phyloP scores from a whole-genome alignment of 768 basidiomycete species.

The Rhodotorula sphaerocarpa region DNA sequence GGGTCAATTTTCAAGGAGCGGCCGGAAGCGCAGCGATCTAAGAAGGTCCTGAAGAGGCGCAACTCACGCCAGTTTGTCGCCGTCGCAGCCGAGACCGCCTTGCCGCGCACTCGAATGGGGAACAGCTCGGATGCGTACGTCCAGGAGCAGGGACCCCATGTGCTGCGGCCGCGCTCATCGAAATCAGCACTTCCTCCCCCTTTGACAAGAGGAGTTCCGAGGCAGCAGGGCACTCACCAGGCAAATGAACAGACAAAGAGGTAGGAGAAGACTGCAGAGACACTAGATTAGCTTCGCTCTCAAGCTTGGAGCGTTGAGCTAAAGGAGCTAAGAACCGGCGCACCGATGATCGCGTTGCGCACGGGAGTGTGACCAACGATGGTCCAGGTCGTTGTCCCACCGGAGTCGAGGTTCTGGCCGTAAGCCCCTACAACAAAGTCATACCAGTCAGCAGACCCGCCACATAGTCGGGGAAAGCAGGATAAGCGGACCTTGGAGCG shows the following conservation, averaged over 20 bases:
- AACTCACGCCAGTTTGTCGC: slow-evolving; percentile 29
- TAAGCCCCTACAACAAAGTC: too few relatives aligned
- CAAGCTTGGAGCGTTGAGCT: too few relatives aligned
- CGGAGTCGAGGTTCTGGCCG: not conserved
- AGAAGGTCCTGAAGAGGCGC: too few relatives aligned
- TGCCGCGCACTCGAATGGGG: slow-evolving; percentile 53
- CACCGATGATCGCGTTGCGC: slow-evolving; percentile 63
- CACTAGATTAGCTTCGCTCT: too few relatives aligned
- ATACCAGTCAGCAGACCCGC: too few relatives aligned
- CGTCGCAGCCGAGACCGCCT: slow-evolving; percentile 50
- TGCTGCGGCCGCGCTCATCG: too few relatives aligned
- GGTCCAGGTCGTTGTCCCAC: slow-evolving; percentile 48
- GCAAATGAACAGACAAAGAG: slow-evolving; percentile 60
- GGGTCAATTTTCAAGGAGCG: too few relatives aligned
- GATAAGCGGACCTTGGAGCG: slow-evolving; percentile 36
- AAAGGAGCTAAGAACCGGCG: not conserved
- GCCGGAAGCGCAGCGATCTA: too few relatives aligned
- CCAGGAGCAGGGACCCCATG: slow-evolving; percentile 51
- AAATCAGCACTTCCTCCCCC: too few relatives aligned
- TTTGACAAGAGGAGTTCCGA: too few relatives aligned
- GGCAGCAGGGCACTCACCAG: too few relatives aligned
- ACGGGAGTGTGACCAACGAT: slow-evolving; percentile 53
- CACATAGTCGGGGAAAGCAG: too few relatives aligned
- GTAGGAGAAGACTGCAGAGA: slow-evolving; percentile 55
- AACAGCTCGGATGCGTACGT: slow-evolving; percentile 35